Conservation (phyloP, 257 asterid genomes). For the Solanum corneliomulleri region DNA sequence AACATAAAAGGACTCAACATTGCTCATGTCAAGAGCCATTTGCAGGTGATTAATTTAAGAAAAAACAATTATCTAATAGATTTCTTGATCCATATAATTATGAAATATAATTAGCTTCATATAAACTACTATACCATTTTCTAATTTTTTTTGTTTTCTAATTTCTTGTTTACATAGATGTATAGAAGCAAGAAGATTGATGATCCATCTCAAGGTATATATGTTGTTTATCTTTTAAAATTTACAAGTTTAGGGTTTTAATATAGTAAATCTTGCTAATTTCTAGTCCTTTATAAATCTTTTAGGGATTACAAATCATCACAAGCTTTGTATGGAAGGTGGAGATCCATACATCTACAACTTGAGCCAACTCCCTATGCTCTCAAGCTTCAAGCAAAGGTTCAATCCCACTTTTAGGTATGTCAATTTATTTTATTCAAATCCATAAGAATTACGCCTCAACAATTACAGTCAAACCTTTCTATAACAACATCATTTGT, state of each 20-base stretch:
- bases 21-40: slow-evolving; percentile 93
- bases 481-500: neutral
- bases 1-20: slow-evolving; percentile 68
- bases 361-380: slow-evolving; percentile 50
- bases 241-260: slow-evolving; percentile 15
- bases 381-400: slow-evolving; percentile 6
- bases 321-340: slow-evolving; percentile 36
- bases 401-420: slow-evolving; percentile 36
- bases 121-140: neutral
- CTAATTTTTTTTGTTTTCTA: neutral
- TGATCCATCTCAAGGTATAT: slow-evolving; percentile 46
- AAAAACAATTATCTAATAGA: neutral
- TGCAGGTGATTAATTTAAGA: slow-evolving; percentile 41
- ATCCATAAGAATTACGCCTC: neutral
- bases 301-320: slow-evolving; percentile 31
- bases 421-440: neutral
- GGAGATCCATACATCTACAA: slow-evolving; percentile 48
- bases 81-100: neutral
- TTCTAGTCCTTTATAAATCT: neutral
- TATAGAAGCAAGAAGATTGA: slow-evolving; percentile 68
- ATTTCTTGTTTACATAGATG: slow-evolving; percentile 36
- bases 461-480: neutral
- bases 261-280: neutral
- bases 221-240: neutral
- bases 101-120: neutral